Evolutionary conservation across 2,329 filamentous ascomycete species (phyloP).

Genomic region (Ophiocordyceps camponoti-rufipedis): DNA sequence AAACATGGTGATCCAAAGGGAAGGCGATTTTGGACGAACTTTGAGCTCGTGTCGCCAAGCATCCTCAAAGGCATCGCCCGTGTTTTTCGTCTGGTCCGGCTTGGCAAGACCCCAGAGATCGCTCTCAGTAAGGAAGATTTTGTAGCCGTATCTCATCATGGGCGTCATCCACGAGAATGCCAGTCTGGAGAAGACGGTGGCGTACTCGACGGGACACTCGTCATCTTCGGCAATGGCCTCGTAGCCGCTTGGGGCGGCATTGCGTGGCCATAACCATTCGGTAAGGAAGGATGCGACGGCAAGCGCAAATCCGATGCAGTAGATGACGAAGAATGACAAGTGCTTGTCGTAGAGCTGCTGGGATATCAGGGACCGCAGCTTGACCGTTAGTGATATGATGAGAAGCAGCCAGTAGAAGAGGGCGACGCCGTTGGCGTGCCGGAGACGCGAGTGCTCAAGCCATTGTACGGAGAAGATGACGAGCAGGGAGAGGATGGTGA

Average conservation of each 20-base stretch:
- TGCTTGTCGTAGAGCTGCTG: slow-evolving; percentile 51
- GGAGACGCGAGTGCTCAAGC: slow-evolving; percentile 65
- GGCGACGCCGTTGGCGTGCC: slow-evolving; percentile 73
- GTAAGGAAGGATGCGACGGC: slow-evolving; percentile 53
- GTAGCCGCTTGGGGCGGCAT: slow-evolving; percentile 34
- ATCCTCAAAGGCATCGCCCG: slow-evolving; percentile 49
- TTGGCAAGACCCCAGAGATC: slow-evolving; percentile 86
- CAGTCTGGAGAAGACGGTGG: slow-evolving; percentile 79
- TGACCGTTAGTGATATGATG: slow-evolving; percentile 59
- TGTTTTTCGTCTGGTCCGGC: slow-evolving; percentile 59
- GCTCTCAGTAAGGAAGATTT: slow-evolving; percentile 78
- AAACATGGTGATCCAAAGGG: slow-evolving; percentile 73
- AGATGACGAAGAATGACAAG: slow-evolving; percentile 59
- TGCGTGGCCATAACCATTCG: slow-evolving; percentile 79
- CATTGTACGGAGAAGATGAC: slow-evolving; percentile 71
- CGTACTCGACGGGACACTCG: slow-evolving; percentile 67
- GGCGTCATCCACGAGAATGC: slow-evolving; percentile 99
- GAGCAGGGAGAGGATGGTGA: slow-evolving; percentile 52
- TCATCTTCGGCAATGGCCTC: slow-evolving; percentile 38
- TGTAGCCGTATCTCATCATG: slow-evolving; percentile 90
- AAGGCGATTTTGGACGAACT: slow-evolving; percentile 36
- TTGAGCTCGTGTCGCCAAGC: slow-evolving; percentile 67
- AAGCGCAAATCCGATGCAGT: slow-evolving; percentile 53
- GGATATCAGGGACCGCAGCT: slow-evolving; percentile 69
- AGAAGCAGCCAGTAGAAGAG: slow-evolving; percentile 88